Base-by-base conservation (phyloP, 78 protist species). In the Dictyostelium capitatum region DNA sequence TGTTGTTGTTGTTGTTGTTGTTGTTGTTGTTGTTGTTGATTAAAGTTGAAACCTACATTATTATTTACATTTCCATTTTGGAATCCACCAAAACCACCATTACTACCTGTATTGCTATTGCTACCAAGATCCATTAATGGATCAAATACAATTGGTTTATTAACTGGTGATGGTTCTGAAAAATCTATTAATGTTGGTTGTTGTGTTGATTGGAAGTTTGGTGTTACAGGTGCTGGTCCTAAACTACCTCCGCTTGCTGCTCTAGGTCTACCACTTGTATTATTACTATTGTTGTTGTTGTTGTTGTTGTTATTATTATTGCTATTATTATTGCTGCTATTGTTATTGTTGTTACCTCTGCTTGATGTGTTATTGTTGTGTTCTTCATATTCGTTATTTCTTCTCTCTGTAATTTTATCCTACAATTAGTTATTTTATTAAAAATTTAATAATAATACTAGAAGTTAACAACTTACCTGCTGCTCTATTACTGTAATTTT, bases 171-270 rank as follows among this genome's bases (percentile, higher is more conserved):
- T 62, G 93, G 93, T 50, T 87, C 93, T 77, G 93, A 87, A 47
- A 87, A 87, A 77, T 87, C 93, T 9, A 87, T 87, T 48, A 87
- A 64, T 11, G 43, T 72, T 65, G 93, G 79, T 30, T 46, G 51
- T 62, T 30, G 57, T 23, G 23, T 51, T 3, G 75, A 67, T 56
- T 56, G 57, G 47, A 25, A 25, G 28, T 77, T 23, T 51, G 46
- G 73, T 43, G 37, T 41, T 23, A 23, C 62, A 25, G 67, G 62
- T n/a, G 50, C n/a, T 46, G 50, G 87, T 47, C 79, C 70, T 47
- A 69, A 64, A 43, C 43, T 72, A 47, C 93, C 78, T 25, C 93
- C 93, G 64, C 82, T 70, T 1, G 93, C 93, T 47, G 93, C 93
- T 77, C 93, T 74, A 30, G 93, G 93, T 37, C 93, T 48, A 28